These are phyloP conservation scores for Blastocystis sp. DNA, from an alignment of 352 stramenopile genomes.

Conservation along the genomic window DNA sequence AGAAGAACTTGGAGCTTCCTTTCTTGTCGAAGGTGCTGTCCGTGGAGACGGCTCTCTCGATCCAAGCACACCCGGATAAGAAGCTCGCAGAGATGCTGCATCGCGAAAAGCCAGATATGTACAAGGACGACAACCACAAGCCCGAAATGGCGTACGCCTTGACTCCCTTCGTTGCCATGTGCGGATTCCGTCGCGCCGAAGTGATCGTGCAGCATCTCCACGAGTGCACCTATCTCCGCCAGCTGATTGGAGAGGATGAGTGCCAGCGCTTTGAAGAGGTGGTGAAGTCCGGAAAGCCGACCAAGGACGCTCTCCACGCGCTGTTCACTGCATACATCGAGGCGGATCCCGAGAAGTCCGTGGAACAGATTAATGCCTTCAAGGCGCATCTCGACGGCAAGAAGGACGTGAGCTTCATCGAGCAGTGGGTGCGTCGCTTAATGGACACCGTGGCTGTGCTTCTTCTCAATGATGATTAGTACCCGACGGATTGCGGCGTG, in stretches of 20 bases:
- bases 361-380: conserved; percentile 82
- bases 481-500: conserved; percentile 92
- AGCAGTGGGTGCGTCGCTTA: conserved; percentile 83
- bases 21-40: conserved; percentile 98
- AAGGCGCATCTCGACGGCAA: conserved; percentile 81
- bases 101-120: conserved; percentile 86
- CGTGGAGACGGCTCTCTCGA: conserved; percentile 94
- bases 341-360: neutral
- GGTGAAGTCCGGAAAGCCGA: neutral
- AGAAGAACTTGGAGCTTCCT: conserved; percentile 83
- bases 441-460: conserved; percentile 73
- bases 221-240: conserved; percentile 86
- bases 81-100: conserved; percentile 83
- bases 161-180: conserved; percentile 93
- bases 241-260: conserved; percentile 78
- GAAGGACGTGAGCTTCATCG: conserved; percentile 32
- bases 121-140: conserved; percentile 99
- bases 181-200: conserved; percentile 89
- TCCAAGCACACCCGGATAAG: conserved; percentile 89
- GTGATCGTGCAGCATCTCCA: conserved; percentile 88
- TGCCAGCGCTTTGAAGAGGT: conserved; percentile 30
- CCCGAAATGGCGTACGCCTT: conserved; percentile 98
- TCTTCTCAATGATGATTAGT: conserved; percentile 80
- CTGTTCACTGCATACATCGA: conserved; percentile 63
- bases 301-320: conserved; percentile 39